phyloP scores from a whole-genome alignment of 345 rosid species.

The Eucalyptus curtisii region DNA sequence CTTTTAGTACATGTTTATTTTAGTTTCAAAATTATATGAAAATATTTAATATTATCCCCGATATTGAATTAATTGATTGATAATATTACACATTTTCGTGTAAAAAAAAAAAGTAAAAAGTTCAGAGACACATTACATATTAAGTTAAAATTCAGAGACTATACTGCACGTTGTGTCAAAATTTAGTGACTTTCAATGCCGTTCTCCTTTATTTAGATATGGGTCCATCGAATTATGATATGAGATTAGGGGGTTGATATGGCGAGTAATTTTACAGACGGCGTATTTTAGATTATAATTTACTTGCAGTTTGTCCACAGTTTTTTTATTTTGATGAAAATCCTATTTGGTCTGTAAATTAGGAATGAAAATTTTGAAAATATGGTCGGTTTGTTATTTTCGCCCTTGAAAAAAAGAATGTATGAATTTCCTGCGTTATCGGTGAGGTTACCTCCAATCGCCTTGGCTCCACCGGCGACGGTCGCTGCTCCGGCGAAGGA shows the following conservation, averaged over 20 bases:
- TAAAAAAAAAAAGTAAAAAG: rapidly evolving
- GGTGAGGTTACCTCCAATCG: not conserved
- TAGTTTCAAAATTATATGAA: no score
- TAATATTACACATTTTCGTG: no score
- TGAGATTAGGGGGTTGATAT: no score
- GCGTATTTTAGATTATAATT: no score
- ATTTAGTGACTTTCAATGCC: rapidly evolving
- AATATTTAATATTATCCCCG: no score
- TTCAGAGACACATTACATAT: rapidly evolving
- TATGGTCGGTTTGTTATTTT: not conserved
- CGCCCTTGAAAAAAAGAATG: no score
- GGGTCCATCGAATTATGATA: no score
- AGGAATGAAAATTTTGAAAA: not conserved
- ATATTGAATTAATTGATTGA: no score
- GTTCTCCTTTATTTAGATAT: no score
- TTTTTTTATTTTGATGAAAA: not conserved
- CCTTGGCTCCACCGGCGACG: not conserved
- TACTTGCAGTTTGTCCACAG: not conserved
- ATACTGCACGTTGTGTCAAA: rapidly evolving
- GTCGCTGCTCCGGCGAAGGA: not conserved
- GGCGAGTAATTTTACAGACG: no score
- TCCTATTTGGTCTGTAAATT: not conserved
- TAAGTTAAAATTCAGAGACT: rapidly evolving
- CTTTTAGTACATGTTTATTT: no score
- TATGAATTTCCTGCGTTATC: no score